phyloP scores from a whole-genome alignment of 257 asterid genomes.

The Echites panduratus region DNA sequence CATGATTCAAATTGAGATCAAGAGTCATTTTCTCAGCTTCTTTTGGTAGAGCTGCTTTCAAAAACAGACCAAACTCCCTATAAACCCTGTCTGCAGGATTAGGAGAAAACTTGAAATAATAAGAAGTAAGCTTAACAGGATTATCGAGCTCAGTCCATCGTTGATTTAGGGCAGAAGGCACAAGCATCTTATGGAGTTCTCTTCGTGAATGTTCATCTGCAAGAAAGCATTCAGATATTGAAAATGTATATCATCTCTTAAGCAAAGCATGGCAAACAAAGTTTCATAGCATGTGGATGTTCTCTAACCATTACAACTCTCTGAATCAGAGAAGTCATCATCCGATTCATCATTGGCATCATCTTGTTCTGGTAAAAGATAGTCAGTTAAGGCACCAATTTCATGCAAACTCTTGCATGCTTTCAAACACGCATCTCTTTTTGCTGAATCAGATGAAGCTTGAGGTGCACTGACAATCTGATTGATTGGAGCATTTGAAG shows the following conservation, averaged over 20 bases:
- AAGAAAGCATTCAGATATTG: slow-evolving; percentile 17
- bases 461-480: slow-evolving; percentile 63
- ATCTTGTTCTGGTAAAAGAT: slow-evolving; percentile 81
- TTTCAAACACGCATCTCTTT: slow-evolving; percentile 83
- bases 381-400: slow-evolving; percentile 84
- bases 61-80: slow-evolving; percentile 68
- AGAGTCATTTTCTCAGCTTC: slow-evolving; percentile 81
- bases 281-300: neutral
- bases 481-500: slow-evolving; percentile 85
- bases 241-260: slow-evolving; percentile 3
- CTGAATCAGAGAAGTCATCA: slow-evolving; percentile 53
- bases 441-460: slow-evolving; percentile 63
- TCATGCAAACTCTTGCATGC: slow-evolving; percentile 89
- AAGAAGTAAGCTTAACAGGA: slow-evolving; percentile 49
- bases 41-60: slow-evolving; percentile 70
- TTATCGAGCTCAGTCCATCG: slow-evolving; percentile 49
- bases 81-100: slow-evolving; percentile 73
- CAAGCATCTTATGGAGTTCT: slow-evolving; percentile 89
- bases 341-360: slow-evolving; percentile 38
- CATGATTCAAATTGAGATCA: slow-evolving; percentile 74
- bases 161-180: slow-evolving; percentile 70
- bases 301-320: slow-evolving; percentile 53
- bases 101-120: slow-evolving; percentile 59
- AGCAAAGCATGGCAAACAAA: slow-evolving; percentile 13
- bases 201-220: slow-evolving; percentile 66